A percentile compares a stretch with the other conserved stretches of the same genome.
Evolutionary conservation across 2,329 filamentous ascomycete genomes (phyloP).

Genomic region (Ophiostoma sp.): DNA sequence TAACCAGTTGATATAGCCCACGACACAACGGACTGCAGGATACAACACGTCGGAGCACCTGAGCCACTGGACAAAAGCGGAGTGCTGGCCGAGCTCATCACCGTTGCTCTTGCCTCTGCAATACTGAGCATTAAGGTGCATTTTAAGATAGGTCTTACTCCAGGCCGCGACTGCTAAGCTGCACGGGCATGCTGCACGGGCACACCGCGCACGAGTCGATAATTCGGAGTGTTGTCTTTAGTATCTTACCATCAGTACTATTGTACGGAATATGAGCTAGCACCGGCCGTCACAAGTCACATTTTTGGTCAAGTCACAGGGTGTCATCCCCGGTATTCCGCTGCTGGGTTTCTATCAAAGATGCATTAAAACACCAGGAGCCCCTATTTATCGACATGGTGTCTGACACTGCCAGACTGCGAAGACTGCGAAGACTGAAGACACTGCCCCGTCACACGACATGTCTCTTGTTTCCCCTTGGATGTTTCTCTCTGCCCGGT

Average conservation of each 20-base stretch:
- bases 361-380: neutral
- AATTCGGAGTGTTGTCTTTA: neutral
- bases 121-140: no score
- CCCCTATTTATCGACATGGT: neutral
- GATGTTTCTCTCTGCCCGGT: neutral
- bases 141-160: no score
- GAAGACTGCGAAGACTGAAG: neutral
- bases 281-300: neutral
- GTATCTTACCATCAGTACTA: neutral
- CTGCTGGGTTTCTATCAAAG: neutral
- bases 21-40: neutral
- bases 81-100: neutral
- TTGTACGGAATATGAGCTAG: neutral
- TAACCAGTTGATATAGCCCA: neutral
- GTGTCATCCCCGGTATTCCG: neutral
- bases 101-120: neutral
- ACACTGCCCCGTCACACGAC: neutral
- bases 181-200: neutral
- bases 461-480: neutral
- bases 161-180: neutral
- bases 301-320: neutral
- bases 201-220: neutral
- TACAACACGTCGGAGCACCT: conserved; percentile 1
- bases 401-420: neutral
- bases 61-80: neutral